Evolutionary conservation across 352 stramenopile species (phyloP), one percentile per base, ranked within the genome.

Genomic region (Phytophthora ramorum): DNA sequence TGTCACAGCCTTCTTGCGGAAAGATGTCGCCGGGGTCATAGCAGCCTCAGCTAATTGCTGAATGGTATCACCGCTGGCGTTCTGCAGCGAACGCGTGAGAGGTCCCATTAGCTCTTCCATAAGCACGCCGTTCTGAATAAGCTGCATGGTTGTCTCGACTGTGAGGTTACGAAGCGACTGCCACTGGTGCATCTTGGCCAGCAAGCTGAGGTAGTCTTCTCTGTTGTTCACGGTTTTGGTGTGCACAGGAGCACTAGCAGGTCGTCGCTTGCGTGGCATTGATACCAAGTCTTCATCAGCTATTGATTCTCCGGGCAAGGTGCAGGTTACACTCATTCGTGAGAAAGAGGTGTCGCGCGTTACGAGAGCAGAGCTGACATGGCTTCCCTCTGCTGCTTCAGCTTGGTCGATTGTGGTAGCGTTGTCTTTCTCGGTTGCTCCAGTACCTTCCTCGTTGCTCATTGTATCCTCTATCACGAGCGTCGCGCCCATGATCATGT

Each of bases 401-500:
- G 17, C 24, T 20, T 57, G 30, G 47, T 57, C 50, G 30, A 20
- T 6, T 14, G 57, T 4, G 24, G 9, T 13, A 30, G 41, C 24
- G n/a, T 2, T 12, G 28, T 57, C 46, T 37, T 60, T 10, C n/a
- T 4, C 9, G 2, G 2, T 17, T 9, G 37, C 30, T 13, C 5
- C 28, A 13, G 34, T 14, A 14, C 34, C 44, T 40, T 63, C 51
- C 3, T 77, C 58, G 1, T 46, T 48, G 34, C 47, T 46, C 5
- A 78, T 72, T 14, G 66, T 53, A 14, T 81, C 73, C 26, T 94
- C 83, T 26, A 94, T 82, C 9, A 86, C 85, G 6, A 94, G 78
- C 20, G 85, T 94, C 13, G 85, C 83, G 14, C 85, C 85, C 80
- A 94, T 90, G 63, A 94, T 91, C 63, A 94, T 79, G 22, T 81